A percentile compares a stretch with the other conserved stretches of the same genome.
These are phyloP conservation scores for Botryotinia globosa DNA, from an alignment of 2,329 filamentous ascomycete genomes.

Conservation along the genomic window DNA sequence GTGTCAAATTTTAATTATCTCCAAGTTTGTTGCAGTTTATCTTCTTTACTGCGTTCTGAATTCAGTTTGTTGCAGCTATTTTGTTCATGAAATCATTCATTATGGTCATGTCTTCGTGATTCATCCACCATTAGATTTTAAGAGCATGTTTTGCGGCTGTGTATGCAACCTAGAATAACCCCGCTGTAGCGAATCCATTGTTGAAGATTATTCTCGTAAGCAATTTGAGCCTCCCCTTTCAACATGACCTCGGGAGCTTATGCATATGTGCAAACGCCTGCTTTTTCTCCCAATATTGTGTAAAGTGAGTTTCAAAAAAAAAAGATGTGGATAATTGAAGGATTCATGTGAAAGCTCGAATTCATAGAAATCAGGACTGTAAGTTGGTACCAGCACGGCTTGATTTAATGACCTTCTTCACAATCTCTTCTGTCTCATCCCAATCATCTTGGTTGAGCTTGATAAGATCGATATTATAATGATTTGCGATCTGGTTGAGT, in stretches of 20 bases:
- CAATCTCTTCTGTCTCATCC: slow-evolving; percentile 81
- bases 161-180: slow-evolving; percentile 18
- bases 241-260: slow-evolving; percentile 6
- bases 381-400: slow-evolving; percentile 56
- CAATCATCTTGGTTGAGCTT: slow-evolving; percentile 83
- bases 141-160: slow-evolving; percentile 14
- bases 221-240: not conserved
- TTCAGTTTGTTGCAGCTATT: not conserved
- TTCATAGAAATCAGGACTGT: slow-evolving; percentile 21
- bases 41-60: not conserved
- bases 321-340: slow-evolving; percentile 6
- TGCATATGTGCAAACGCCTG: slow-evolving; percentile 18
- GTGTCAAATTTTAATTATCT: slow-evolving; percentile 2
- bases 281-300: slow-evolving; percentile 15
- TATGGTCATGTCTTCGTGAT: slow-evolving; percentile 13
- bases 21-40: not conserved
- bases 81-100: slow-evolving; percentile 9
- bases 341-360: not conserved
- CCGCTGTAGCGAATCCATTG: slow-evolving; percentile 1
- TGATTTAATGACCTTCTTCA: slow-evolving; percentile 78
- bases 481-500: slow-evolving; percentile 73
- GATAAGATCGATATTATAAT: slow-evolving; percentile 78
- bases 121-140: slow-evolving; percentile 10
- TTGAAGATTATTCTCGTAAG: not conserved
- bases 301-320: not conserved